phyloP scores from a whole-genome alignment of 1,284 basidiomycete genomes.

The Rhodotorula sp. region DNA sequence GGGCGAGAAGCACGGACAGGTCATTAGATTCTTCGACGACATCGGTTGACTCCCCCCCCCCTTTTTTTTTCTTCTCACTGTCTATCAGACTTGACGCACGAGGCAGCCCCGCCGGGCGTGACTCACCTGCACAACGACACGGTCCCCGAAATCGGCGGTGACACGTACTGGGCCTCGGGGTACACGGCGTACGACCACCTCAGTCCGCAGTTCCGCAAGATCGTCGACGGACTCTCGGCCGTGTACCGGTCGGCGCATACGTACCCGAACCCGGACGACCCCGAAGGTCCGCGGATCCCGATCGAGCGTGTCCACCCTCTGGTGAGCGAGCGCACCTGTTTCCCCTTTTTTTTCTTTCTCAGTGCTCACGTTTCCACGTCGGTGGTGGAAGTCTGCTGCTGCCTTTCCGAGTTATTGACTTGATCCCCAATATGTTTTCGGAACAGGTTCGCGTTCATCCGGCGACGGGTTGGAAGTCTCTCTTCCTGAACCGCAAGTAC shows the following conservation, averaged over 20 bases:
- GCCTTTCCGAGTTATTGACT: too few relatives aligned
- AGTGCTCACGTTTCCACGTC: background rate
- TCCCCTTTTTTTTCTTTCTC: background rate
- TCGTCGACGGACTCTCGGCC: conserved; percentile 47
- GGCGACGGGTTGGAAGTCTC: conserved; percentile 44
- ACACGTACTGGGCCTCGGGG: conserved; percentile 64
- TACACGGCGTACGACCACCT: conserved; percentile 53
- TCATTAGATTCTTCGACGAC: background rate
- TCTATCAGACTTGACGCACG: conserved; percentile 4
- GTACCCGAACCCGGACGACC: conserved; percentile 44
- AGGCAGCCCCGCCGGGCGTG: conserved; percentile 58
- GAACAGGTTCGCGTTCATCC: conserved; percentile 43
- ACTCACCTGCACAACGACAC: conserved; percentile 54
- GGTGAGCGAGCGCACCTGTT: conserved; percentile 4
- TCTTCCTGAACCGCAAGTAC: conserved; percentile 46
- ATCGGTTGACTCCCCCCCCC: background rate
- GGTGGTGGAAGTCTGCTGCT: too few relatives aligned
- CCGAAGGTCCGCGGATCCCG: conserved; percentile 61
- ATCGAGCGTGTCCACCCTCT: conserved; percentile 48
- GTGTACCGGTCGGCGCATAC: conserved; percentile 46
- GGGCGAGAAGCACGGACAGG: too few relatives aligned
- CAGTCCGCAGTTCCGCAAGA: conserved; percentile 43
- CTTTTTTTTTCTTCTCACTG: too few relatives aligned
- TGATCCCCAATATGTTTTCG: background rate
- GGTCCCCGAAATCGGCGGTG: conserved; percentile 62